Conservation (phyloP, 2,329 filamentous ascomycete species). For the Diatrype stigma region DNA sequence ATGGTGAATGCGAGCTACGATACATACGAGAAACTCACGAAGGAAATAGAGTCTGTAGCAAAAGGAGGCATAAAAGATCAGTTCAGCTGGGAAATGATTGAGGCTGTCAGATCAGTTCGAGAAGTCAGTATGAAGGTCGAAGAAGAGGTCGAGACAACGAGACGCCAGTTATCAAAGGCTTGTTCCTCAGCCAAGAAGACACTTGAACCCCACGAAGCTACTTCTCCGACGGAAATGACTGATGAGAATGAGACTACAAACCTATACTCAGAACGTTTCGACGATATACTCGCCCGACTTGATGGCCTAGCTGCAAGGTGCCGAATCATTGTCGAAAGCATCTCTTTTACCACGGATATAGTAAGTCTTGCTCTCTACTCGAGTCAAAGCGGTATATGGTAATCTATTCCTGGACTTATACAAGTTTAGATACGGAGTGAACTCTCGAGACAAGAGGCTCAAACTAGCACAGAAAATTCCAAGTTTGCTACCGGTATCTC, state of each 20-base stretch:
- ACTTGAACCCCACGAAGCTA: not conserved
- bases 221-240: not conserved
- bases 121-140: not conserved
- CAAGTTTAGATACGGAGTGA: not conserved
- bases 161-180: conserved; percentile 1
- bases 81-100: conserved; percentile 1
- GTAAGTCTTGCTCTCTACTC: not conserved
- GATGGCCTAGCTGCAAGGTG: conserved; percentile 1
- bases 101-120: not conserved
- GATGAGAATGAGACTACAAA: not conserved
- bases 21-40: not conserved
- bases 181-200: not conserved
- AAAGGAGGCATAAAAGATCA: not conserved
- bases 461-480: not conserved
- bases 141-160: conserved; percentile 3
- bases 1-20: not conserved
- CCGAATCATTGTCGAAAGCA: not conserved
- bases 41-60: not conserved
- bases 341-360: conserved; percentile 4
- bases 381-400: not conserved
- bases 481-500: conserved; percentile 2
- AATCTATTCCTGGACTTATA: not conserved
- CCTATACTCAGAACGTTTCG: conserved; percentile 3
- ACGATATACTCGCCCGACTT: conserved; percentile 1
- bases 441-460: not conserved